Conservation (phyloP, 164 flowering plant genomes). For the Chimonanthus salicifolius region DNA sequence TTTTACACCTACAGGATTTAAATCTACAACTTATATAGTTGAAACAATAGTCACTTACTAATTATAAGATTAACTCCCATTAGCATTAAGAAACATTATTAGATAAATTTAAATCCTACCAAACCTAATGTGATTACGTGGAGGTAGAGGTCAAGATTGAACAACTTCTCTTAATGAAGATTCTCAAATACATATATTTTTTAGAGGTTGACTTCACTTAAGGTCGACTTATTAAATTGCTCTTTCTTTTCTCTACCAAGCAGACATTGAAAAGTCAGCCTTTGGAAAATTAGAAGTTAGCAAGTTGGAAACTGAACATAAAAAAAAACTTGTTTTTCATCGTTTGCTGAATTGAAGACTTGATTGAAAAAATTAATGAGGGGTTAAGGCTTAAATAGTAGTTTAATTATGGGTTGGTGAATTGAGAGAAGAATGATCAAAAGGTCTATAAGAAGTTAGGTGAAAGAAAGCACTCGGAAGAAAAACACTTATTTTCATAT, state of each 20-base stretch:
- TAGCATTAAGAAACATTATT: too few species aligned
- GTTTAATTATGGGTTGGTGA: background rate
- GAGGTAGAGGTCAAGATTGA: too few species aligned
- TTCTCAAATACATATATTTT: background rate
- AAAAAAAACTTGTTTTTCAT: background rate
- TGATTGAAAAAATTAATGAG: background rate
- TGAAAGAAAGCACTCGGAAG: background rate
- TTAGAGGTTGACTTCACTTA: background rate
- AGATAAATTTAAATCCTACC: too few species aligned
- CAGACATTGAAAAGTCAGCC: background rate
- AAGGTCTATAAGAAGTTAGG: background rate
- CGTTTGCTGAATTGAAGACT: background rate
- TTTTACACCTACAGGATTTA: too few species aligned
- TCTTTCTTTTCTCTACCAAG: background rate
- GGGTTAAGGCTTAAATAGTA: background rate
- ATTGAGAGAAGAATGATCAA: background rate
- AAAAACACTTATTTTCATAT: background rate
- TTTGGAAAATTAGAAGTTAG: too few species aligned
- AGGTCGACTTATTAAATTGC: too few species aligned
- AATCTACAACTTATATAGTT: too few species aligned
- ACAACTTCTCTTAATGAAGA: too few species aligned
- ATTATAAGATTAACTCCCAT: too few species aligned
- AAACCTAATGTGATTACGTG: too few species aligned
- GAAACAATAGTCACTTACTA: too few species aligned
- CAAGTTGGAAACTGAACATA: background rate